A percentile compares a stretch with the other conserved stretches of the same genome.
Evolutionary conservation across 2,329 filamentous ascomycete species (phyloP).

Genomic region (Venturia effusa): DNA sequence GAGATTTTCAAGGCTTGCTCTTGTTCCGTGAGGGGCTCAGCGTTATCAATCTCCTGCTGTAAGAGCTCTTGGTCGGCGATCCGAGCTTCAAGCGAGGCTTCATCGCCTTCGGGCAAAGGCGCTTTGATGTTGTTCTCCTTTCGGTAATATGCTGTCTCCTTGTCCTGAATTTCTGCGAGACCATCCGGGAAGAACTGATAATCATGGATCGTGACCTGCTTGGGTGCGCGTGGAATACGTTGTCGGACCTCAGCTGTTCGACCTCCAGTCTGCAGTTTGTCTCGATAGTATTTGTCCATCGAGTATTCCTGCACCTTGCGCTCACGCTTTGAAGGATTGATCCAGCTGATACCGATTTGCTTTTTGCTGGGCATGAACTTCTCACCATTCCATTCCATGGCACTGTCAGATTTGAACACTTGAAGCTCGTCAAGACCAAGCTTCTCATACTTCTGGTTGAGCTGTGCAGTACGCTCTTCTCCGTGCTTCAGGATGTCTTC

Average conservation of each 20-base stretch:
- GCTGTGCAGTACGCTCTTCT: conserved; percentile 76
- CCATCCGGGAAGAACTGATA: conserved; percentile 91
- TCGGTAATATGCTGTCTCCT: conserved; percentile 89
- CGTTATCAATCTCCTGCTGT: conserved; percentile 88
- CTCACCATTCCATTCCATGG: conserved; percentile 98
- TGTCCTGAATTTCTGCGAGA: conserved; percentile 82
- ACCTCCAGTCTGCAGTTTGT: conserved; percentile 73
- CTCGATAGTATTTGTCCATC: conserved; percentile 96
- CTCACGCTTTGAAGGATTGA: conserved; percentile 96
- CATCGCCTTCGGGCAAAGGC: conserved; percentile 74
- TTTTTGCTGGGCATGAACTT: conserved; percentile 79
- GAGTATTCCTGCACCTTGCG: conserved; percentile 97
- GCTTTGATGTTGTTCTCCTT: conserved; percentile 97
- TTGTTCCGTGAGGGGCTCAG: conserved; percentile 75
- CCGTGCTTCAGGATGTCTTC: conserved; percentile 79
- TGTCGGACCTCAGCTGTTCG: conserved; percentile 77
- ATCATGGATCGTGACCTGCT: conserved; percentile 84
- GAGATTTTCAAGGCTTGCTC: conserved; percentile 79
- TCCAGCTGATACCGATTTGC: conserved; percentile 89
- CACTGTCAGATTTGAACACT: conserved; percentile 94
- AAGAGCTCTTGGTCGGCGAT: conserved; percentile 79
- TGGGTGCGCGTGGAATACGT: conserved; percentile 89
- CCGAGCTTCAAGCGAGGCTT: conserved; percentile 75
- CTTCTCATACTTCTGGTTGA: conserved; percentile 93
- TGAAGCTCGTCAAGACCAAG: conserved; percentile 93